phyloP scores from a whole-genome alignment of 148 eudicot species.

The Diospyros lotus region DNA sequence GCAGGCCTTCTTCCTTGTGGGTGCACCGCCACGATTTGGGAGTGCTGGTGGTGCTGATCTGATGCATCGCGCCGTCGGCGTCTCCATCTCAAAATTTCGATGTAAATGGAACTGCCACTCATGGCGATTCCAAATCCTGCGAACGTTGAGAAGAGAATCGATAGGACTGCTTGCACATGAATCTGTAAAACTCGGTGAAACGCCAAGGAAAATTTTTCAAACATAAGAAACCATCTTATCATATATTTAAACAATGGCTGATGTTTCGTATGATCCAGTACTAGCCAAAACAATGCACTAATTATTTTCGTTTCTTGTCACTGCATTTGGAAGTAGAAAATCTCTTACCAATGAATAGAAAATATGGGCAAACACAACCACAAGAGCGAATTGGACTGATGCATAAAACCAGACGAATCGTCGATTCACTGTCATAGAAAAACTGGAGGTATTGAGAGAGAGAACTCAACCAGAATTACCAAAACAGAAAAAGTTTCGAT shows the following conservation, averaged over 20 bases:
- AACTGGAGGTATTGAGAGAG: neutral
- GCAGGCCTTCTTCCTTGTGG: constrained; percentile 5
- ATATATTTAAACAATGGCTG: too few relatives aligned
- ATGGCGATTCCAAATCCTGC: constrained; percentile 79
- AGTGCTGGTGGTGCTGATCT: constrained; percentile 15
- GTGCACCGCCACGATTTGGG: constrained; percentile 16
- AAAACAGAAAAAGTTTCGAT: too few relatives aligned
- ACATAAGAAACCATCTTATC: neutral
- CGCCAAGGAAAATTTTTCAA: neutral
- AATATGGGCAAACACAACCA: constrained; percentile 80
- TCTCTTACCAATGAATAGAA: constrained; percentile 70
- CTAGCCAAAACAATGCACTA: neutral
- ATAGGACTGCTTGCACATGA: constrained; percentile 64
- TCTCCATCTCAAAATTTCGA: constrained; percentile 62
- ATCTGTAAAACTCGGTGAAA: constrained; percentile 34
- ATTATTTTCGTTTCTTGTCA: neutral
- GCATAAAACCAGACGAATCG: constrained; percentile 81
- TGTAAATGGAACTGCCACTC: constrained; percentile 66
- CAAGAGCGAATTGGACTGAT: constrained; percentile 57
- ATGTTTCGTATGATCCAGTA: too few relatives aligned
- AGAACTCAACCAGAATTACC: neutral
- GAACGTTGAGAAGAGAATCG: constrained; percentile 75
- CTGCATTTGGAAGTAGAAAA: neutral
- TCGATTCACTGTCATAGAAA: constrained; percentile 48
- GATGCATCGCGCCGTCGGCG: constrained; percentile 19